Conservation (phyloP, 768 basidiomycete genomes). For the Favolaschia claudopus region DNA sequence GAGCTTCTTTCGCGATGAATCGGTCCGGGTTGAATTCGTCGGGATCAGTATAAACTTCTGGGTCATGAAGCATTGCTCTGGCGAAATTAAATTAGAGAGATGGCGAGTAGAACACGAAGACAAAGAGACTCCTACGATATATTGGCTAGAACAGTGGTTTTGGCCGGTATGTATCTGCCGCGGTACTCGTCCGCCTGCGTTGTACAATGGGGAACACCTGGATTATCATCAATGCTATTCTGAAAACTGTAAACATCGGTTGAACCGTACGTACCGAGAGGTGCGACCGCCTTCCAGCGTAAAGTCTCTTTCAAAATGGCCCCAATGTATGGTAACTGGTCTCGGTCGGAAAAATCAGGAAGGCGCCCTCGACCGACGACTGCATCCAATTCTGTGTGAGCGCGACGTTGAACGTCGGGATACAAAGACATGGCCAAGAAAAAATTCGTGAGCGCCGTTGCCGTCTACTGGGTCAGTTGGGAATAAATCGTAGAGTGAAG, state of each 20-base stretch:
- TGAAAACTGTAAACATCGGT: too few species aligned
- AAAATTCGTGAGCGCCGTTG: slow-evolving; percentile 43
- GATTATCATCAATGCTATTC: neutral
- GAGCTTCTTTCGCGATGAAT: neutral
- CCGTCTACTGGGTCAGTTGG: slow-evolving; percentile 34
- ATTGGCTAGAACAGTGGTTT: slow-evolving; percentile 7
- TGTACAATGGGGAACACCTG: slow-evolving; percentile 11
- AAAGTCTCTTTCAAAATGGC: slow-evolving; percentile 46
- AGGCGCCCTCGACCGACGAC: slow-evolving; percentile 45
- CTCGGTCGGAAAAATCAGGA: slow-evolving; percentile 46
- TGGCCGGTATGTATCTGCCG: neutral
- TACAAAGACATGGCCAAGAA: slow-evolving; percentile 47
- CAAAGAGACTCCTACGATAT: slow-evolving; percentile 2
- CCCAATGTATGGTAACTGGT: slow-evolving; percentile 45
- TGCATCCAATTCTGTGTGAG: slow-evolving; percentile 48
- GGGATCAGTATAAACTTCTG: slow-evolving; percentile 1
- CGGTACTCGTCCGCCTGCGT: slow-evolving; percentile 5
- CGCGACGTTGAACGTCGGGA: slow-evolving; percentile 46
- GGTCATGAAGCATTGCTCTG: slow-evolving; percentile 9
- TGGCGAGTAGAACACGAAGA: neutral
- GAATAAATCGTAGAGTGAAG: neutral
- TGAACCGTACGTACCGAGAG: neutral
- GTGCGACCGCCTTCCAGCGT: slow-evolving; percentile 35
- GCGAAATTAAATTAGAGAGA: neutral
- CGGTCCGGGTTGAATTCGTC: slow-evolving; percentile 8